These are phyloP conservation scores for Backusella liffmaniae DNA, from an alignment of 192 early-diverging fungal genomes.

Conservation along the genomic window DNA sequence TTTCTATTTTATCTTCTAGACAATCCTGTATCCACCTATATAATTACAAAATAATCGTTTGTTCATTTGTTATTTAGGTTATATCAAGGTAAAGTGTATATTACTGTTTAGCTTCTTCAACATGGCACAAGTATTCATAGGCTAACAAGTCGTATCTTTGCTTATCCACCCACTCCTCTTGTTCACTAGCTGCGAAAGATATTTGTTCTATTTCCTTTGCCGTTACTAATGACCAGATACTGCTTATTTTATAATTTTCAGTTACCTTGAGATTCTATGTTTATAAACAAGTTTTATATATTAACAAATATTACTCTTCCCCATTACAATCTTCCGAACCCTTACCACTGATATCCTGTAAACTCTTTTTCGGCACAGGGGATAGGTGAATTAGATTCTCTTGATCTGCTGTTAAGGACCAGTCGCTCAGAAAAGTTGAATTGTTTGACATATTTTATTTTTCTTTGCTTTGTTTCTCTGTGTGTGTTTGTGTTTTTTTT, in stretches of 20 bases:
- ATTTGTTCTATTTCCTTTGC: conserved; percentile 35
- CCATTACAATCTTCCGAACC: neutral
- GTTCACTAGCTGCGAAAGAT: neutral
- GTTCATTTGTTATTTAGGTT: neutral
- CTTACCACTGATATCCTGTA: neutral
- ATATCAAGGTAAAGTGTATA: neutral
- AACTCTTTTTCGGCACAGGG: neutral
- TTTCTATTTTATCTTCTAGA: conserved; percentile 77
- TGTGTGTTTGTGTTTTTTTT: neutral
- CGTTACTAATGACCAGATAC: conserved; percentile 3
- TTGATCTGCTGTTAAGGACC: neutral
- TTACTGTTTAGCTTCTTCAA: conserved; percentile 98
- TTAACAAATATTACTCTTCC: neutral
- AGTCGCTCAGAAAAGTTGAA: neutral
- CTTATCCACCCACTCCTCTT: conserved; percentile 49
- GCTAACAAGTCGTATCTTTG: conserved; percentile 91
- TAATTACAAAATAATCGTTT: neutral
- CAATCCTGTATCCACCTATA: conserved; percentile 95
- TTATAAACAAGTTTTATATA: neutral
- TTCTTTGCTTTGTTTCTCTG: neutral
- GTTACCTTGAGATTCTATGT: neutral
- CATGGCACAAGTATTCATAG: conserved; percentile 99
- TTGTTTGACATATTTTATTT: neutral
- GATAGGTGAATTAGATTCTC: neutral
- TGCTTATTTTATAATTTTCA: neutral